Percentiles rank a stretch among this genome's conserved stretches.
Conservation (phyloP, 2,329 filamentous ascomycete genomes). For the Aquanectria penicillioides region DNA sequence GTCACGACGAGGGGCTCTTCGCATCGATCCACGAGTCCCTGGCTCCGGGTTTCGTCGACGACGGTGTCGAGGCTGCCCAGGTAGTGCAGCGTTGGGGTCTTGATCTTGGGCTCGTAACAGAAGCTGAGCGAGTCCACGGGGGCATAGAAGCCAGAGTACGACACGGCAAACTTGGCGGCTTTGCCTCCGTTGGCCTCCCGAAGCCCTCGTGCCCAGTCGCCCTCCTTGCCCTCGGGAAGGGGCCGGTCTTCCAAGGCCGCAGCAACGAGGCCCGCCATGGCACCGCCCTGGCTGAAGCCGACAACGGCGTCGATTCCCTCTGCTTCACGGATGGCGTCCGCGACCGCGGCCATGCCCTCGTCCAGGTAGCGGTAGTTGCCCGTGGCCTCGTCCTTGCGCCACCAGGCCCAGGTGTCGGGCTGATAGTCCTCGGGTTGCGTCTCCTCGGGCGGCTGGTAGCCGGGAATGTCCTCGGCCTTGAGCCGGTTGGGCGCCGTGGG, state of each 20-base stretch:
- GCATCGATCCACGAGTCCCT: constrained; percentile 73
- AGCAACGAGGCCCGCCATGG: constrained; percentile 77
- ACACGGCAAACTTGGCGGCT: constrained; percentile 75
- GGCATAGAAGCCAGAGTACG: constrained; percentile 82
- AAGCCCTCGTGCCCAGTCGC: constrained; percentile 56
- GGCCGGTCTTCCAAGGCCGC: constrained; percentile 70
- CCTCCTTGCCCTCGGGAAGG: constrained; percentile 41
- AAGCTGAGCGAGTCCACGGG: constrained; percentile 69
- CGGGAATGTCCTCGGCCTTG: constrained; percentile 73
- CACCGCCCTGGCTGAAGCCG: constrained; percentile 85
- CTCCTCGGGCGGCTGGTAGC: constrained; percentile 62
- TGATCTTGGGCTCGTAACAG: constrained; percentile 76
- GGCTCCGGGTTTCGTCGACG: constrained; percentile 80
- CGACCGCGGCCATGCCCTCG: constrained; percentile 72
- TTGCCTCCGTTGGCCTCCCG: constrained; percentile 59
- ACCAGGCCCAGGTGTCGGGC: constrained; percentile 85
- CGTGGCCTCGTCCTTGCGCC: constrained; percentile 72
- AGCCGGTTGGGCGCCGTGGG: constrained; percentile 75
- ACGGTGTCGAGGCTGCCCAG: constrained; percentile 87
- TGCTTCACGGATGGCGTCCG: constrained; percentile 67
- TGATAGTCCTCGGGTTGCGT: constrained; percentile 58
- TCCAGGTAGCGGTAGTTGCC: constrained; percentile 74
- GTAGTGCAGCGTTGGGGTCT: constrained; percentile 83
- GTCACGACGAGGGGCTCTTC: constrained; percentile 64
- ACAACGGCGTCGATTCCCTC: constrained; percentile 81